Conservation (phyloP, 495 filamentous ascomycete genomes). For the Apiosordaria backusii region DNA sequence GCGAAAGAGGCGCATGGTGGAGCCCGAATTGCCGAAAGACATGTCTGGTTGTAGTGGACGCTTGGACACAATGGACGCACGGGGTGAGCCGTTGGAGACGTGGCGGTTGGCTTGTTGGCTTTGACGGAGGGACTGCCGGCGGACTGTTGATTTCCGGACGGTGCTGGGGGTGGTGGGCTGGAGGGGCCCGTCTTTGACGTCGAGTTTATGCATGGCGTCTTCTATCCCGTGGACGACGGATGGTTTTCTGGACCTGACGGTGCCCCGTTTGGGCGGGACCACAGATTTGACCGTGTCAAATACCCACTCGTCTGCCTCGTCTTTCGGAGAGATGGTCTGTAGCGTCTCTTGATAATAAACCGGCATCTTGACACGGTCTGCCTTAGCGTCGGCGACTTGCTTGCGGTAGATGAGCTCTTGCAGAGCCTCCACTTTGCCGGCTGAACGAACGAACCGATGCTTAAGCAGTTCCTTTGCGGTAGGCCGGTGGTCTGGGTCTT, state of each 20-base stretch:
- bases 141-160: slow-evolving; percentile 48
- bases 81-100: slow-evolving; percentile 42
- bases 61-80: slow-evolving; percentile 58
- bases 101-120: slow-evolving; percentile 21
- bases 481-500: slow-evolving; percentile 79
- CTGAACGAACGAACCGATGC: slow-evolving; percentile 82
- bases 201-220: slow-evolving; percentile 57
- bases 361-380: slow-evolving; percentile 56
- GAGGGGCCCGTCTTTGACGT: slow-evolving; percentile 54
- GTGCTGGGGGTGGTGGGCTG: slow-evolving; percentile 51
- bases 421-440: slow-evolving; percentile 77
- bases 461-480: slow-evolving; percentile 84
- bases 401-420: slow-evolving; percentile 84
- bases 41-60: slow-evolving; percentile 77
- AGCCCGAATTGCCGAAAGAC: slow-evolving; percentile 85
- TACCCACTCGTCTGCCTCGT: slow-evolving; percentile 87
- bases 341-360: slow-evolving; percentile 89
- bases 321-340: slow-evolving; percentile 63
- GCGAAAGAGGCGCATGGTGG: slow-evolving; percentile 84
- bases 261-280: slow-evolving; percentile 34
- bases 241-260: slow-evolving; percentile 51
- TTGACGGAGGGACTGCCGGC: slow-evolving; percentile 44
- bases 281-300: slow-evolving; percentile 88
- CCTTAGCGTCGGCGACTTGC: slow-evolving; percentile 71
- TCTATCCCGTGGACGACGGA: slow-evolving; percentile 50